Base-by-base conservation (phyloP, 805 yeast species). In the Yamadazyma sp. region DNA sequence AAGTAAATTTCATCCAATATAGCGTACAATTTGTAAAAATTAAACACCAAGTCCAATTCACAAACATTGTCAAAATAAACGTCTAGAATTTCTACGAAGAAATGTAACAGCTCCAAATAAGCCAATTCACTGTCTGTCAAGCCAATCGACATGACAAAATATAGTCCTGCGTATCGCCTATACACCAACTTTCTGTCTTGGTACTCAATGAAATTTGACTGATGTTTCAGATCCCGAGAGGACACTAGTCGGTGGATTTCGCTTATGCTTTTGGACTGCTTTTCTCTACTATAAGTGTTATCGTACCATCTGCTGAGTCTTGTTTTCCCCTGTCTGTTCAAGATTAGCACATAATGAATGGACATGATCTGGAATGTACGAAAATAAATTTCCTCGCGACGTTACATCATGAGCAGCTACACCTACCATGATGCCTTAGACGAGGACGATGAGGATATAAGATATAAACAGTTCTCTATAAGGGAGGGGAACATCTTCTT, bases 251-350 rank as follows among this genome's bases (percentile, higher is more conserved):
- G 72, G 62, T 90, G 96, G 9, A 88, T 80, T 28, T 84, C 87
- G 15, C 69, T 66, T 18, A 78, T 77, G 25, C 75, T 43, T 41
- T 56, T 52, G 46, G 52, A 54, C 32, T 65, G 62, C 25, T 62
- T 64, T 26, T 52, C 48, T 3, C 52, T 41, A 3, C 62, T 57
- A 32, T 56, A 55, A 27, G 55, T 46, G 40, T 57, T 58, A 41
- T 59, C 59, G 41, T 54, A 91, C 90, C 95, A 90, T 58, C 88
- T 84, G 6, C 86, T 82, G 11, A 91, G 64, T 42, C 99, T 75
- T 15, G 91, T 78, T 47, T 85, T 85, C n/a, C 99, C 98, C 63
- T 91, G 97, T 41, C 96, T 75, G 57, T 91, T 91, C 57, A 91
- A 80, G 30, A 91, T 83, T 28, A 90, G 62, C 27, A 91, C 70